Conservation (phyloP, 805 yeast genomes). For the Pichia ethanolica region DNA sequence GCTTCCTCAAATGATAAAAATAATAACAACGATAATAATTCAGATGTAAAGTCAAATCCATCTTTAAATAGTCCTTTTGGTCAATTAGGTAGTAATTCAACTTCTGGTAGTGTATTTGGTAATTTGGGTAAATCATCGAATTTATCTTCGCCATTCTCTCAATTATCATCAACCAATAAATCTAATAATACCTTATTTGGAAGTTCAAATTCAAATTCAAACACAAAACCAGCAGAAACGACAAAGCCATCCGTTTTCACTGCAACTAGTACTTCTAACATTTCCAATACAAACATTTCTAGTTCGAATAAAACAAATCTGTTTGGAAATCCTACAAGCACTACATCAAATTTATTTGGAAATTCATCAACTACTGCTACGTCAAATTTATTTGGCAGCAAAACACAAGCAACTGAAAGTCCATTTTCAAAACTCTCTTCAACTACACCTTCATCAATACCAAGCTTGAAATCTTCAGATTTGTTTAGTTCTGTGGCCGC, state of each 20-base stretch:
- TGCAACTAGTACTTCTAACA: too few species aligned
- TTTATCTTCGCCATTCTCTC: not conserved
- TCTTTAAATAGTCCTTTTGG: not conserved
- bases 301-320: too few species aligned
- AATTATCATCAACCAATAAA: too few species aligned
- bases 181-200: too few species aligned
- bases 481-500: not conserved
- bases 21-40: too few species aligned
- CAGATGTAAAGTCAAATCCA: not conserved
- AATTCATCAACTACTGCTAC: too few species aligned
- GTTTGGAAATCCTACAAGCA: too few species aligned
- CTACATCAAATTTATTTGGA: too few species aligned
- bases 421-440: not conserved
- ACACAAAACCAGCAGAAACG: too few species aligned
- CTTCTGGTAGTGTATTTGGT: not conserved
- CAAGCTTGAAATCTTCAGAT: not conserved
- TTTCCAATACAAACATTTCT: too few species aligned
- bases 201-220: not conserved
- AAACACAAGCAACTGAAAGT: not conserved
- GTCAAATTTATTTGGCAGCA: too few species aligned
- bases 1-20: not conserved
- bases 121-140: not conserved
- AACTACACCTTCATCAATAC: not conserved
- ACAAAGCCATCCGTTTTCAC: too few species aligned
- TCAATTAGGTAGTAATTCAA: constrained; percentile 5